Base-by-base conservation (phyloP, 2,329 filamentous ascomycete genomes). In the Ophiostoma ulmi region DNA sequence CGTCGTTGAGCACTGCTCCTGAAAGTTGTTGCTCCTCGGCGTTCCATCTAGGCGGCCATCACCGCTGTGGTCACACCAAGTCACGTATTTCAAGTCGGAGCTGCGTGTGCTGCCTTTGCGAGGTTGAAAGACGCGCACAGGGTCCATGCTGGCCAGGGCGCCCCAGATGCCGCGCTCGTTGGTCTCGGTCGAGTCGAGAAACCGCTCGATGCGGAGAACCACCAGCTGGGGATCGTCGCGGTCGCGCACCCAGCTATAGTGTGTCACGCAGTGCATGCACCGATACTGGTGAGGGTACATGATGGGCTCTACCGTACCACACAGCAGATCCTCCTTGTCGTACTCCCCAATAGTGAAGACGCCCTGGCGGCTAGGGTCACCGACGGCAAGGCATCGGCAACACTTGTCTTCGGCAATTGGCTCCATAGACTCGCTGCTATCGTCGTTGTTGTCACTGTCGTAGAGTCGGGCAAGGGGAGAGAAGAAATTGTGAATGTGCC, bases 61-160 rank as follows among this genome's bases (percentile, higher is more conserved):
- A 5, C 61, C 61, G 61, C 61, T 64, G 6, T 64, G 61, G 61
- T 64, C 61, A 22, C 61, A 64, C 61, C 61, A 64, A 14, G 61
- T 64, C 13, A 64, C 13, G 35, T 64, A 35, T 8, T 64, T 64
- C 4, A 64, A 5, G 10, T 63, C 44, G 44, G 13, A 13, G 38
- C 38, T 39, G 38, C 38, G 38, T 1, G 7, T 35, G 26, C 58
- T 36, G 26, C 31, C 26, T 61, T 6, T 17, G 48, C 48, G 38
- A 52, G 52, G 58, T 3, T 36, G 6, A 17, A 10, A 10, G 11
- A 14, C 8, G 58, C 8, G 31, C 10, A 36, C 22, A 38, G 61
- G 55, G 22, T 61, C 55, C 7, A 61, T 61, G 55, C 22, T 31
- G 22, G 55, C 55, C 22, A 61, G 55, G 55, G 22, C 8, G 55